Evolutionary conservation across 805 yeast species (phyloP).

Genomic region (Candida odintsovae): DNA sequence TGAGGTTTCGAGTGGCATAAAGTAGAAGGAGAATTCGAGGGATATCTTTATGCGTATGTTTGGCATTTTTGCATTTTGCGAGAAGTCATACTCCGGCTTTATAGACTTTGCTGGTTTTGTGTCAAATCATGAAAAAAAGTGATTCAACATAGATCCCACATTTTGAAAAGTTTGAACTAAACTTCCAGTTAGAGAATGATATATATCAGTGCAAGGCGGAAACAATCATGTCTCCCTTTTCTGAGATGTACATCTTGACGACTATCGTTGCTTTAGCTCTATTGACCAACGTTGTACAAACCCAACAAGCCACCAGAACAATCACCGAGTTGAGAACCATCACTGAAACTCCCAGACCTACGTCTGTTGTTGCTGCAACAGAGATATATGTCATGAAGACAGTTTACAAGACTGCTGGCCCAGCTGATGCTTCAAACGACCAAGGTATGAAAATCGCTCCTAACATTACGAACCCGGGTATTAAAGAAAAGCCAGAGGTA

Average conservation of each 20-base stretch:
- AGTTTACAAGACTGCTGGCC: background rate
- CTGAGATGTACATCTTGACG: background rate
- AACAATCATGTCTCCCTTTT: too few relatives aligned
- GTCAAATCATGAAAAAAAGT: background rate
- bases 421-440: background rate
- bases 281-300: background rate
- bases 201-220: too few relatives aligned
- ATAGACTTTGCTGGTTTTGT: background rate
- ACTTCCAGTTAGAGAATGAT: too few relatives aligned
- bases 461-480: background rate
- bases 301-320: background rate
- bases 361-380: background rate
- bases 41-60: too few relatives aligned
- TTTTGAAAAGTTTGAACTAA: too few relatives aligned
- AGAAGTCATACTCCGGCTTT: too few relatives aligned
- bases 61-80: too few relatives aligned
- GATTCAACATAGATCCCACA: background rate
- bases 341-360: conserved; percentile 5
- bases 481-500: background rate
- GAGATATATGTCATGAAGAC: conserved; percentile 2
- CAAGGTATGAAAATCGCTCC: background rate
- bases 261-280: background rate
- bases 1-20: too few relatives aligned
- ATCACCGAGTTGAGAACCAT: conserved; percentile 4
- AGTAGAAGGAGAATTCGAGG: too few relatives aligned